phyloP scores from a whole-genome alignment of 306 rosid species.

The Trifolium repens region DNA sequence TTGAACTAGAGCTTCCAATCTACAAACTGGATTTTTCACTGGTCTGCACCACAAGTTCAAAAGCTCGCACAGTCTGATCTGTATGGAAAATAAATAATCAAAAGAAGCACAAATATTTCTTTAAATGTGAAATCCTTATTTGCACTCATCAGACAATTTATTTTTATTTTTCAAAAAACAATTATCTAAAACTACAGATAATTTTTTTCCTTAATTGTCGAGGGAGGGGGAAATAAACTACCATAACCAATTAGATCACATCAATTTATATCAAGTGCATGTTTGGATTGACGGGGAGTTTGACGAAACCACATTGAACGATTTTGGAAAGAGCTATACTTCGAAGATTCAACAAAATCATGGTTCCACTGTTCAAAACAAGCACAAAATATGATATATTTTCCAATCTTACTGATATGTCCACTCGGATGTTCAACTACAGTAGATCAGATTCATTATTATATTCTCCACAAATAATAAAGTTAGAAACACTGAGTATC shows the following conservation, averaged over 20 bases:
- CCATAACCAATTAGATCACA: constrained; percentile 10
- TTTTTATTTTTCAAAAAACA: neutral
- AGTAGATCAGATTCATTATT: constrained; percentile 20
- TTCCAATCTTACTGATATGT: constrained; percentile 4
- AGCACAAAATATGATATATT: constrained; percentile 1
- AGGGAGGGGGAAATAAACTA: neutral
- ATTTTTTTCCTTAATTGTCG: neutral
- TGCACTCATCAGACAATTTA: neutral
- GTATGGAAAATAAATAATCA: constrained; percentile 42
- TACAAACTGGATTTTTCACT: constrained; percentile 34
- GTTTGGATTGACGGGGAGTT: too few relatives aligned
- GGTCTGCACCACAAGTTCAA: constrained; percentile 31
- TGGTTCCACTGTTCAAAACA: too few relatives aligned
- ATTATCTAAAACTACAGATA: neutral
- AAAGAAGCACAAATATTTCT: constrained; percentile 23
- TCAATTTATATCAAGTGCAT: neutral
- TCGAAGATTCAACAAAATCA: too few relatives aligned
- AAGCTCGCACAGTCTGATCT: constrained; percentile 41
- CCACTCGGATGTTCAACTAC: neutral
- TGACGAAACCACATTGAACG: too few relatives aligned
- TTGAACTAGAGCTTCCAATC: constrained; percentile 43
- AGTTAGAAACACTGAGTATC: constrained; percentile 26
- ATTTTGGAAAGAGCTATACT: too few relatives aligned
- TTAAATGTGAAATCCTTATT: constrained; percentile 10
- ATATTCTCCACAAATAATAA: neutral